These are phyloP conservation scores for Dittrichia graveolens DNA, from an alignment of 129 eudicot genomes.

Conservation along the genomic window DNA sequence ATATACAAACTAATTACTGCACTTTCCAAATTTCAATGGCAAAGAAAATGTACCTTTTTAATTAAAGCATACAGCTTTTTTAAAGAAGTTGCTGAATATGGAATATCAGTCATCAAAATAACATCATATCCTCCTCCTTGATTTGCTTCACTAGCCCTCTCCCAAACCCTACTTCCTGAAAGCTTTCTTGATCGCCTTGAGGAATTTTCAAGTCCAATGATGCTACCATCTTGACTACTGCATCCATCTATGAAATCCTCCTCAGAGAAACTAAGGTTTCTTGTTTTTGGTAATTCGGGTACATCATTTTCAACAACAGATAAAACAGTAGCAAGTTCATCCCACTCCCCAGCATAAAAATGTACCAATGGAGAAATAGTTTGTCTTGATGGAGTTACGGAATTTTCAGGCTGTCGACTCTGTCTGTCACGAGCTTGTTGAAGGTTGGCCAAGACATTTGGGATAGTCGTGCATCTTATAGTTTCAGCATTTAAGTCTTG, in stretches of 20 bases:
- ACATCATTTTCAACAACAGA: conserved; percentile 51
- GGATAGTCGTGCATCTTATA: conserved; percentile 71
- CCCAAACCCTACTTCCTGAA: conserved; percentile 82
- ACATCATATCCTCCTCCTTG: conserved; percentile 70
- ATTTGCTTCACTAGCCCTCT: conserved; percentile 61
- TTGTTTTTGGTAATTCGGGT: conserved; percentile 54
- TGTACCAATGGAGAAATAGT: conserved; percentile 52
- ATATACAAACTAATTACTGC: not conserved
- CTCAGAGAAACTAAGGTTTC: conserved; percentile 64
- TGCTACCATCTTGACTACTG: conserved; percentile 80
- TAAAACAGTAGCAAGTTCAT: conserved; percentile 61
- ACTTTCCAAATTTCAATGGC: conserved; percentile 6
- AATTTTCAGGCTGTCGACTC: conserved; percentile 63
- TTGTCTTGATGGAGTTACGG: conserved; percentile 72
- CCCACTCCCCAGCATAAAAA: conserved; percentile 87
- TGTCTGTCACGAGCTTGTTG: conserved; percentile 72
- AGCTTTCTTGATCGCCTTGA: conserved; percentile 65
- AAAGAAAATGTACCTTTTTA: conserved; percentile 52
- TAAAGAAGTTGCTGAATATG: conserved; percentile 57
- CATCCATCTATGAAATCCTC: conserved; percentile 71
- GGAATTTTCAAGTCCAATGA: conserved; percentile 51
- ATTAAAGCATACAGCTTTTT: conserved; percentile 66
- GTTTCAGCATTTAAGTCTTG: conserved; percentile 72
- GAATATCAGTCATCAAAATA: conserved; percentile 72
- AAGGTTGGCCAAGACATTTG: conserved; percentile 70